Conservation (phyloP, 805 yeast genomes). For the Myxozyma vanderwaltii region DNA sequence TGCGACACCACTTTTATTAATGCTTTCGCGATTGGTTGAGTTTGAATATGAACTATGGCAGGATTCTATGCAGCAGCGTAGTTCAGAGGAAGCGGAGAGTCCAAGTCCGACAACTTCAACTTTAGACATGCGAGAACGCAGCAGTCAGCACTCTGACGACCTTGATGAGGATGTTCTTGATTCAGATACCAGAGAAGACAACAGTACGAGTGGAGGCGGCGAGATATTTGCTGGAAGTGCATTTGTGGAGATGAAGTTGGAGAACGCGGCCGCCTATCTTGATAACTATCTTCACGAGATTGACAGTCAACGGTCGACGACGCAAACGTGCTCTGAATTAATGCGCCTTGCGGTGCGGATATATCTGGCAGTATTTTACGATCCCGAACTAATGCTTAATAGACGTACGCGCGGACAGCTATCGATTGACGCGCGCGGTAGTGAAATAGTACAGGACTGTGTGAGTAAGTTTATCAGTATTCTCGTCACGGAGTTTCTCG, state of each 20-base stretch:
- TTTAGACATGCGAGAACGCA: background rate
- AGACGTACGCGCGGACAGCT: conserved; percentile 8
- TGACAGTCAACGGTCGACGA: conserved; percentile 12
- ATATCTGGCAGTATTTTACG: conserved; percentile 14
- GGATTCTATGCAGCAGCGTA: background rate
- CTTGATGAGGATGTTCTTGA: background rate
- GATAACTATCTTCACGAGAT: background rate
- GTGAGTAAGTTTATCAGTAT: conserved; percentile 3
- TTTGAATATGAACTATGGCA: conserved; percentile 11
- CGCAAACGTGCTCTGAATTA: conserved; percentile 18
- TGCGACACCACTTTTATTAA: conserved; percentile 18
- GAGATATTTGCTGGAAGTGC: background rate
- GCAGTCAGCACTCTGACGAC: too few relatives aligned
- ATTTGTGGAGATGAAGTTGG: background rate
- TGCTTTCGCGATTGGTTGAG: conserved; percentile 16
- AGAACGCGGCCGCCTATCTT: conserved; percentile 7
- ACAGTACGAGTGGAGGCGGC: background rate
- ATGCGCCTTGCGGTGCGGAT: conserved; percentile 14
- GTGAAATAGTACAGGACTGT: background rate
- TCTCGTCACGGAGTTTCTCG: background rate
- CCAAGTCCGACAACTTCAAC: background rate
- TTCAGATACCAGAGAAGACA: background rate
- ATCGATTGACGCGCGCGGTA: conserved; percentile 8
- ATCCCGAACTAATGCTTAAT: conserved; percentile 1
- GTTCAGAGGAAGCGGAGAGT: background rate